Percentiles rank a stretch among this genome's conserved stretches.
Evolutionary conservation across 768 basidiomycete genomes (phyloP).

Genomic region (Mycena capillaripes): DNA sequence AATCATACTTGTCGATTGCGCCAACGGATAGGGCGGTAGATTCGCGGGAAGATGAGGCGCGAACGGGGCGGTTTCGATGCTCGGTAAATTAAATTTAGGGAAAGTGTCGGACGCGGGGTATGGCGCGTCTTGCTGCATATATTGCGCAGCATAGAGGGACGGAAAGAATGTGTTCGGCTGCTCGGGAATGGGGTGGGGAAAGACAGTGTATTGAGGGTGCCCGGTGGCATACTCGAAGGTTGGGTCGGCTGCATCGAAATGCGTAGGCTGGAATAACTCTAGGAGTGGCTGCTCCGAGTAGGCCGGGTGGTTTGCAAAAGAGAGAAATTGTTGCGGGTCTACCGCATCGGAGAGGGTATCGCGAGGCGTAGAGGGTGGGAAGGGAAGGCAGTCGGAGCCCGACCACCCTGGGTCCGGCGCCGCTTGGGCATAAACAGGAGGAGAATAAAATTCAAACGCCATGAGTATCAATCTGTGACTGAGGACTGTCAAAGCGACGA

Average conservation of each 20-base stretch:
- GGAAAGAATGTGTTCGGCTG: neutral
- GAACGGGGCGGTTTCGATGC: neutral
- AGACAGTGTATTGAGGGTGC: neutral
- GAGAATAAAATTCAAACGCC: neutral
- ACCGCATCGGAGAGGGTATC: neutral
- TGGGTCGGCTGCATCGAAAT: no score
- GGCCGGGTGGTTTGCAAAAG: neutral
- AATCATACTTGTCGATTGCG: neutral
- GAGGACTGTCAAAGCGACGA: constrained; percentile 15
- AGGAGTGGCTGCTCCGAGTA: neutral
- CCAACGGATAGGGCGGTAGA: neutral
- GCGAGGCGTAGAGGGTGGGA: neutral
- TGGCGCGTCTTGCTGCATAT: neutral
- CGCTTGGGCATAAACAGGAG: neutral
- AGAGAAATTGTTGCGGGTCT: neutral
- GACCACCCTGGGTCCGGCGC: neutral
- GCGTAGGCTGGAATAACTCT: neutral
- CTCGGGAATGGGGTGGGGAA: neutral
- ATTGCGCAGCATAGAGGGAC: no score
- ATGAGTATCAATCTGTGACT: neutral
- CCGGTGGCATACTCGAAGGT: neutral
- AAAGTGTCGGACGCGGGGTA: neutral
- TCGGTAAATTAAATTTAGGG: neutral
- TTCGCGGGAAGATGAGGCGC: neutral
- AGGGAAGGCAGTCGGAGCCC: neutral